A percentile compares a stretch with the other conserved stretches of the same genome.
phyloP scores from a whole-genome alignment of 768 basidiomycete genomes.

The Suillus ampliporus region DNA sequence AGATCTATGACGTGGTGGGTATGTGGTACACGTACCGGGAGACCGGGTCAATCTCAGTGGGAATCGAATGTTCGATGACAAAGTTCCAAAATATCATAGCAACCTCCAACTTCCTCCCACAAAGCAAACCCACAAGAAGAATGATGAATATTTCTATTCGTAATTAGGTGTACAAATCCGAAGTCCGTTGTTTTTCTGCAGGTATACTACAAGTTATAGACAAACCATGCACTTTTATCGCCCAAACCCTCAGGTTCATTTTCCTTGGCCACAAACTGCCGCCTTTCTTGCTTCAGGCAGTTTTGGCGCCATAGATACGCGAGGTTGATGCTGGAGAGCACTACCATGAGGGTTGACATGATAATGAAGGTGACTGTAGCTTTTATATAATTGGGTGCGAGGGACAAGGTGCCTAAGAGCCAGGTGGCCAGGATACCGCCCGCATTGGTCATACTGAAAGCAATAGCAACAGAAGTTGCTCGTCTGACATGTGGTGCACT shows the following conservation, averaged over 20 bases:
- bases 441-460: constrained; percentile 61
- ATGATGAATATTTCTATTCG: neutral
- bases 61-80: too few species aligned
- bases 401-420: constrained; percentile 57
- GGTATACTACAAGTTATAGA: constrained; percentile 48
- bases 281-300: constrained; percentile 47
- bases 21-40: too few species aligned
- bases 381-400: constrained; percentile 53
- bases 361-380: constrained; percentile 46
- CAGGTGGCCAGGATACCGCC: constrained; percentile 68
- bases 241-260: constrained; percentile 51
- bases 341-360: constrained; percentile 45
- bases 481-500: constrained; percentile 59
- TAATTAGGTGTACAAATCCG: neutral
- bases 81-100: neutral
- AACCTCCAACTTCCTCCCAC: neutral
- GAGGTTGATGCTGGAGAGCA: constrained; percentile 45
- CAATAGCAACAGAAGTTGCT: constrained; percentile 62
- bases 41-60: too few species aligned
- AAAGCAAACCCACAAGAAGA: neutral
- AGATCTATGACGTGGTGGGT: too few species aligned
- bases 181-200: neutral
- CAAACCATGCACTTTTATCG: constrained; percentile 59
- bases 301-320: constrained; percentile 50
- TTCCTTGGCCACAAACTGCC: constrained; percentile 34